Evolutionary conservation across 2,329 filamentous ascomycete genomes (phyloP).

Genomic region (Monilinia fructigena): DNA sequence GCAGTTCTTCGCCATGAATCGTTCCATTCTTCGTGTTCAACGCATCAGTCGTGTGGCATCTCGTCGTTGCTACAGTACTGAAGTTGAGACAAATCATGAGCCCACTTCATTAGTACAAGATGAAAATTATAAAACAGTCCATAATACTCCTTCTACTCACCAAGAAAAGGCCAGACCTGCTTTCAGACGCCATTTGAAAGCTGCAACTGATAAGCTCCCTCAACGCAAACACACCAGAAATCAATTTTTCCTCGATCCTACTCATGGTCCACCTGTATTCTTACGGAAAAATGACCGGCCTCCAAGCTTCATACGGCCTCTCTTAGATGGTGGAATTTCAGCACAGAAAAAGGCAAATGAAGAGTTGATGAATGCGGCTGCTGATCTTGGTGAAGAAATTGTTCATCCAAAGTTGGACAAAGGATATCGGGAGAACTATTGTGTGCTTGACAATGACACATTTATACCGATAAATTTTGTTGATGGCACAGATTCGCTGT

Average conservation of each 20-base stretch:
- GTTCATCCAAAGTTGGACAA: constrained; percentile 14
- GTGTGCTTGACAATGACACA: not conserved
- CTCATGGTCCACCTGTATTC: constrained; percentile 1
- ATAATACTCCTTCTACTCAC: not conserved
- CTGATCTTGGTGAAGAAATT: constrained; percentile 11
- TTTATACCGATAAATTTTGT: constrained; percentile 6
- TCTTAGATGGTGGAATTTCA: not conserved
- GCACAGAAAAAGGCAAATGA: constrained; percentile 10
- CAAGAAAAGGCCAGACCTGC: too few species aligned
- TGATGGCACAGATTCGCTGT: constrained; percentile 2
- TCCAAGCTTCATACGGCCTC: constrained; percentile 2
- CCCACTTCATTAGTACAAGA: constrained; percentile 4
- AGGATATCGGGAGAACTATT: constrained; percentile 11
- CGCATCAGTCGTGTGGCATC: not conserved
- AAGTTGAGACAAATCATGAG: not conserved
- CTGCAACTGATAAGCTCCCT: not conserved
- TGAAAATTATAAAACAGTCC: not conserved
- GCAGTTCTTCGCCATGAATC: not conserved
- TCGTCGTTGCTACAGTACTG: constrained; percentile 15
- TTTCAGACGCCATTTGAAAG: not conserved
- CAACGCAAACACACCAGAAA: not conserved
- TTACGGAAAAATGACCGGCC: not conserved
- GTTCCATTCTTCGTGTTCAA: constrained; percentile 4
- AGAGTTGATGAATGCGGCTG: not conserved
- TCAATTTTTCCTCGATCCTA: not conserved